Evolutionary conservation across 2,329 filamentous ascomycete genomes (phyloP), one percentile per base, ranked within the genome.

Genomic region (Penicillium sp.): DNA sequence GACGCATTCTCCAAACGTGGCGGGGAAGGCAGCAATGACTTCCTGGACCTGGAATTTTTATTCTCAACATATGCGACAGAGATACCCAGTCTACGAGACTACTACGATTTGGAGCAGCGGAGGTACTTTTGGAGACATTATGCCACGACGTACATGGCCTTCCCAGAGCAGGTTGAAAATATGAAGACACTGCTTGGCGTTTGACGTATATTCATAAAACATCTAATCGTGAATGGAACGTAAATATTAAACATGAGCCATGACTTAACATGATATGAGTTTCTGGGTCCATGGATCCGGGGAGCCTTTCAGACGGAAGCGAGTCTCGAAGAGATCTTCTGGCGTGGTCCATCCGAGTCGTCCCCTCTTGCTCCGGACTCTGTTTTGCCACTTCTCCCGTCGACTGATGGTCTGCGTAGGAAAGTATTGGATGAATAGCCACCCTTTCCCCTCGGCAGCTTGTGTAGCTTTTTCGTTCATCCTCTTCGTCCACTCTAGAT

Each of bases 201-300:
- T 33, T 51, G 31, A 51, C 18, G 28, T 44, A 44, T 30, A 44
- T 30, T 44, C 43, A 36, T 30, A 33, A 31, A 49, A 18, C 24
- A 47, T 41, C 16, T 48, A 40, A 16, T 47, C 38, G 35, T 47
- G 24, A 44, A 51, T 48, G 39, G 48, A 31, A 41, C 46, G 44
- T 48, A 48, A 48, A 49, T 51, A 48, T 49, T 50, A 43, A 39
- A 45, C 20, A 44, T 51, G 44, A 11, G 48, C 41, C 16, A 38
- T 51, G 47, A 41, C 35, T 49, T 52, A 59, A 48, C 50, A 55
- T 50, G 57, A 59, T 40, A 59, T 57, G 30, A 52, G 54, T 45
- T 59, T 59, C 50, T 57, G 54, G 8, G 57, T 65, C 63, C 59
- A 66, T 22, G 63, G 63, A 54, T 65, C 64, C 36, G 64, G 62